Evolutionary conservation across 169 alveolate genomes (phyloP), one percentile per base, ranked within the genome.

Genomic region (Hammondia hammondi): DNA sequence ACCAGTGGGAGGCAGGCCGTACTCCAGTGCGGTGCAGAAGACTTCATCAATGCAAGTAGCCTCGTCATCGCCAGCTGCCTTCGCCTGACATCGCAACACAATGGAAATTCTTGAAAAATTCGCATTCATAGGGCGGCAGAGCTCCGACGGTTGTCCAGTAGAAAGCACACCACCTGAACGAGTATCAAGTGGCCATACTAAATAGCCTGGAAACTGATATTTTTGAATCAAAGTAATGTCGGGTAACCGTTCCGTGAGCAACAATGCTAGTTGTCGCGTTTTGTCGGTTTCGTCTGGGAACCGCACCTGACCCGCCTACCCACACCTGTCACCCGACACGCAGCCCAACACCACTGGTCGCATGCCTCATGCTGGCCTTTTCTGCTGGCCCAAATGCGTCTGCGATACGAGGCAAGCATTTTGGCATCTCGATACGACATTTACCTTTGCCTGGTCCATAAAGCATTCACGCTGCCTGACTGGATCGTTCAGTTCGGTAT

Each of bases 401-500:
- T 67, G 77, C 35, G 2, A 67, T 32, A 27, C 10, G 77, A 9
- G 77, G 27, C 32, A 4, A 4, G 27, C n/a, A 17, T 3, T 67
- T 6, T 1, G 27, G 48, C 91, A 84, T 10, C 29, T n/a, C 72
- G 10, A 21, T 12, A 21, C 9, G 12, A 57, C 24, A 71, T 46
- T 97, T 82, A 97, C 99, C 96, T 97, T 96, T 7, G 98, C 98
- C 97, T 99, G 99, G 61, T 97, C 98, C 91, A 94, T 96, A 95
- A 99, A 99, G 93, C 98, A 97, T 92, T 97, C 99, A 91, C 98
- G 97, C 97, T 99, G 99, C 84, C 96, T 97, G 95, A 98, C 96
- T n/a, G 99, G 99, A 96, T 99, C 99, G 95, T 99, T 99, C 95
- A 99, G 98, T 97, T 99, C 99, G 29, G 99, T 99, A 97, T 99